Base-by-base conservation (phyloP, 495 filamentous ascomycete genomes). In the Daldinia caldariorum region DNA sequence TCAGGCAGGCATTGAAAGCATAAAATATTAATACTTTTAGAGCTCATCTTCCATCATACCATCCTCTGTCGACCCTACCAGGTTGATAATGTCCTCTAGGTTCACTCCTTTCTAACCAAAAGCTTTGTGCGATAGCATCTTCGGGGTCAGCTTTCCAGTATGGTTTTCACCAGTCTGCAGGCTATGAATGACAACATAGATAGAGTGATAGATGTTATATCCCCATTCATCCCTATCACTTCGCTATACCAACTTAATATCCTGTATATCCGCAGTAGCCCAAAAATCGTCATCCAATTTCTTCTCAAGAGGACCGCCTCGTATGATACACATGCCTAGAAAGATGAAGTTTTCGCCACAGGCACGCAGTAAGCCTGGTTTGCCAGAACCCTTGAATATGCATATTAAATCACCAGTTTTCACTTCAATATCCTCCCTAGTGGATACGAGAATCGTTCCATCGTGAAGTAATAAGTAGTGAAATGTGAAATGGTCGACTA, bases 221-320 rank as follows among this genome's bases (percentile, higher is more conserved):
- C 16, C n/a, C 6, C 6, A 45, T 20, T 2, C 0, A n/a, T 20
- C 7, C 16, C n/a, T 10, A 43, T 43, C 0, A 20, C 1, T 22
- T 45, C 16, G 3, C 37, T 61, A 70, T 1, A 73, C 38, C 20
- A 73, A 41, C 1, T 5, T 29, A 6, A 72, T 43, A 18, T 68
- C 60, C 16, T 69, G 22, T n/a, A 56, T 7, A 6, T 69, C 35
- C 31, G 13, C 66, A 0, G 22, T 43, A 49, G 43, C 29, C 70
- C 66, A 73, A 18, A 69, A 66, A 1, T 59, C 37, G 5, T 66
- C 70, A 3, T 66, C 50, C 34, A 59, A 62, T 18, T 35, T 7
- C 26, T 29, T 32, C 29, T 55, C 34, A 22, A 73, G 37, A 4
- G 56, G 57, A 1, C 66, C 70, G 18, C 39, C n/a, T 26, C 10